These are phyloP conservation scores for Sisymbrium irio DNA, from an alignment of 345 rosid species.

Conservation along the genomic window DNA sequence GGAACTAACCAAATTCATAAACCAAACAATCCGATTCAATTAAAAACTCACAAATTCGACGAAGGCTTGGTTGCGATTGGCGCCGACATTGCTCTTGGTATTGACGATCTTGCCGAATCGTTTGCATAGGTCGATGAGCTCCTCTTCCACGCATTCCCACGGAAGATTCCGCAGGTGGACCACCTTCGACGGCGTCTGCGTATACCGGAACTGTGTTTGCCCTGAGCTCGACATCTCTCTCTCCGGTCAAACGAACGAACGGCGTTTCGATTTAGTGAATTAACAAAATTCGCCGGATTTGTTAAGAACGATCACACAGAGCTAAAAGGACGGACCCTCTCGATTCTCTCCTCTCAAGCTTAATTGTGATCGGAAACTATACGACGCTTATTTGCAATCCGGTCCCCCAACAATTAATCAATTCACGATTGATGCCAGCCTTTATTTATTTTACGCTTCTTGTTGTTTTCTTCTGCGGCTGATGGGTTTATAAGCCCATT, in stretches of 20 bases:
- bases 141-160: conserved; percentile 92
- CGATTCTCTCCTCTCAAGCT: background rate
- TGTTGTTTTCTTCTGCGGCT: too few species aligned
- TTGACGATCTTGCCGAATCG: conserved; percentile 95
- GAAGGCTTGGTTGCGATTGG: conserved; percentile 93
- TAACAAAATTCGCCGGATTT: background rate
- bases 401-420: background rate
- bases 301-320: background rate
- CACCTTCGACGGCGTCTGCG: conserved; percentile 96
- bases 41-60: conserved; percentile 92
- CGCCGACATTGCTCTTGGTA: conserved; percentile 91
- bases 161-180: conserved; percentile 91
- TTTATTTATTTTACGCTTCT: too few species aligned
- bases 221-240: conserved; percentile 63
- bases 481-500: background rate
- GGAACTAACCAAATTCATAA: too few species aligned
- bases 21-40: too few species aligned
- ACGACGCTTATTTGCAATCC: background rate
- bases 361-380: conserved; percentile 16
- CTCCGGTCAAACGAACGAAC: too few species aligned
- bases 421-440: background rate
- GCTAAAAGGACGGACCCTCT: too few species aligned
- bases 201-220: conserved; percentile 86
- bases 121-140: conserved; percentile 85
- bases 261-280: too few species aligned